These are phyloP conservation scores for Neoscytalidium dimidiatum DNA, from an alignment of 2,329 filamentous ascomycete genomes.

Conservation along the genomic window DNA sequence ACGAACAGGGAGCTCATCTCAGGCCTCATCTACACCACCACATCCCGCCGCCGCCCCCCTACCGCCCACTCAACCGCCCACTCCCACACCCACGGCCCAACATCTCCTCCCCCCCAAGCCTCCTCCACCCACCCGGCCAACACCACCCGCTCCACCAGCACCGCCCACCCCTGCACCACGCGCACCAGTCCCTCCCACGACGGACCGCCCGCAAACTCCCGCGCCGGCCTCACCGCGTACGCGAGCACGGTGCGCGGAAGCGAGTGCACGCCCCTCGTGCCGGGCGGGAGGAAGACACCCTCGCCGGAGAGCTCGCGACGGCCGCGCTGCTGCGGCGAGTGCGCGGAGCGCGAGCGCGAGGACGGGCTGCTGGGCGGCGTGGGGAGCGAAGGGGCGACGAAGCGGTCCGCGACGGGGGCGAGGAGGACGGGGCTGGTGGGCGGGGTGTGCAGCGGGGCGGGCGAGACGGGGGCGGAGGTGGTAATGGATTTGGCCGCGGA, in stretches of 20 bases:
- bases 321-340: neutral
- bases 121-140: neutral
- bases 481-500: too few relatives aligned
- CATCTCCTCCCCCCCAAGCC: neutral
- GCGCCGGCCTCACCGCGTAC: neutral
- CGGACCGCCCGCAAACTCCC: neutral
- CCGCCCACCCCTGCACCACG: neutral
- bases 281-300: neutral
- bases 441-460: neutral
- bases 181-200: neutral
- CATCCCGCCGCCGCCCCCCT: neutral
- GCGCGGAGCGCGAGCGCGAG: neutral
- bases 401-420: neutral
- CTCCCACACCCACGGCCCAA: neutral
- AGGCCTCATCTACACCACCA: neutral
- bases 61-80: neutral
- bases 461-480: neutral
- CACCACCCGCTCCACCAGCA: neutral
- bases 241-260: neutral
- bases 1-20: too few relatives aligned
- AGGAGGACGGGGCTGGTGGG: neutral
- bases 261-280: neutral
- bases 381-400: neutral
- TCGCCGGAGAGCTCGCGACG: too few relatives aligned
- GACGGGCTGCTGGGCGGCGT: conserved; percentile 4